phyloP scores from a whole-genome alignment of 2,329 filamentous ascomycete species.

The Talaromyces sp. region DNA sequence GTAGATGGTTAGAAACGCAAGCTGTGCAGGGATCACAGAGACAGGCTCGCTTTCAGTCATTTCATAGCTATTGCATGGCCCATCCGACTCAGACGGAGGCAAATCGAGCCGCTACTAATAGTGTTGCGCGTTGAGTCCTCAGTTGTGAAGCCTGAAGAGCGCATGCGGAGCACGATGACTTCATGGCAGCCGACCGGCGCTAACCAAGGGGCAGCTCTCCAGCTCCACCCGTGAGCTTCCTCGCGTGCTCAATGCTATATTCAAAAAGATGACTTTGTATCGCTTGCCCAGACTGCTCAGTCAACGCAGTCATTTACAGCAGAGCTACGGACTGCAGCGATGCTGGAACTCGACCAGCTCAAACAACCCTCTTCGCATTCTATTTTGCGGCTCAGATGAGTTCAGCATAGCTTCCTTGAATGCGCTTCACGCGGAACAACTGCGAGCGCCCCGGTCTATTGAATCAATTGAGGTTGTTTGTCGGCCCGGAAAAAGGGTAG shows the following conservation, averaged over 20 bases:
- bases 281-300: conserved; percentile 15
- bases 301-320: conserved; percentile 15
- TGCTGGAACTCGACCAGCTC: conserved; percentile 24
- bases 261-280: conserved; percentile 2
- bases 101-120: neutral
- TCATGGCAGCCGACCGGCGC: conserved; percentile 29
- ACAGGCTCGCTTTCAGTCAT: conserved; percentile 34
- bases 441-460: conserved; percentile 51
- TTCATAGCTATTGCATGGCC: conserved; percentile 19
- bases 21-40: conserved; percentile 66
- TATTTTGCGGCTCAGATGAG: conserved; percentile 91
- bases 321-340: neutral
- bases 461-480: conserved; percentile 81
- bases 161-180: conserved; percentile 8
- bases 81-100: neutral
- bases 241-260: neutral
- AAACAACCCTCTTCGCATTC: conserved; percentile 63
- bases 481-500: conserved; percentile 69
- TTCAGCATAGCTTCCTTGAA: conserved; percentile 77
- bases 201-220: conserved; percentile 11
- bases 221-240: neutral
- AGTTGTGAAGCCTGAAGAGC: neutral
- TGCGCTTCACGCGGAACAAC: conserved; percentile 60
- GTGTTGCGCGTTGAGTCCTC: neutral
- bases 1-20: conserved; percentile 91